Conservation (phyloP, 306 rosid species). For the Vigna angularis region DNA sequence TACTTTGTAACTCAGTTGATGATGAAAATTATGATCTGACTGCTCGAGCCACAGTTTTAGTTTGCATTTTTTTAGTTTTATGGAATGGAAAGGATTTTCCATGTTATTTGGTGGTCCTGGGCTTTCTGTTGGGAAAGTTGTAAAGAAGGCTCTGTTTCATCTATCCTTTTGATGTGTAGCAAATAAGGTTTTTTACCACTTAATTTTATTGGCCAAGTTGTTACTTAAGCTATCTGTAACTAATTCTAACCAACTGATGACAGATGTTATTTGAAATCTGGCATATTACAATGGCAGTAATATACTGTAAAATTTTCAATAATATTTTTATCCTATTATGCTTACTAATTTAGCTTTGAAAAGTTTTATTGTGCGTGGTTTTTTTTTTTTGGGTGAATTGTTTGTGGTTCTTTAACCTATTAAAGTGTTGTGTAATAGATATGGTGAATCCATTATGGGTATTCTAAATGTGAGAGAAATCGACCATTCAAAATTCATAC, state of each 20-base stretch:
- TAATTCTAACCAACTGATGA: too few relatives aligned
- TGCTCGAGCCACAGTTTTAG: slow-evolving; percentile 23
- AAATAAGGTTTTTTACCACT: slow-evolving; percentile 28
- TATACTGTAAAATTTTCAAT: background rate
- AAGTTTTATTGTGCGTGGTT: slow-evolving; percentile 12
- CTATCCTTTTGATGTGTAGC: background rate
- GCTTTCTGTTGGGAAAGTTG: slow-evolving; percentile 17
- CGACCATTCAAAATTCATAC: slow-evolving; percentile 24
- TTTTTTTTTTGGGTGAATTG: background rate
- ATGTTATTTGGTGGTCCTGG: slow-evolving; percentile 29
- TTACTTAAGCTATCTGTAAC: too few relatives aligned
- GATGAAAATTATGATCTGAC: slow-evolving; percentile 32
- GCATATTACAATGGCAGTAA: too few relatives aligned
- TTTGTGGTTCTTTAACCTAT: slow-evolving; percentile 18
- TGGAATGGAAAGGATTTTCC: slow-evolving; percentile 15
- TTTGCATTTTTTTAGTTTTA: slow-evolving; percentile 13
- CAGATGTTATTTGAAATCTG: too few relatives aligned
- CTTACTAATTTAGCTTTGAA: slow-evolving; percentile 21
- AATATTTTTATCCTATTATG: slow-evolving; percentile 8
- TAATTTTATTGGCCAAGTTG: slow-evolving; percentile 13
- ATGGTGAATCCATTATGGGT: slow-evolving; percentile 26
- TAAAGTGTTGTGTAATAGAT: slow-evolving; percentile 18
- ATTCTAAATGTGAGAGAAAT: slow-evolving; percentile 5
- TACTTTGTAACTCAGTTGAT: slow-evolving; percentile 17
- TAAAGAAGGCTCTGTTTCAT: slow-evolving; percentile 15